A percentile compares a stretch with the other conserved stretches of the same genome.
These are phyloP conservation scores for Scutellaria baicalensis DNA, from an alignment of 257 asterid genomes.

Conservation along the genomic window DNA sequence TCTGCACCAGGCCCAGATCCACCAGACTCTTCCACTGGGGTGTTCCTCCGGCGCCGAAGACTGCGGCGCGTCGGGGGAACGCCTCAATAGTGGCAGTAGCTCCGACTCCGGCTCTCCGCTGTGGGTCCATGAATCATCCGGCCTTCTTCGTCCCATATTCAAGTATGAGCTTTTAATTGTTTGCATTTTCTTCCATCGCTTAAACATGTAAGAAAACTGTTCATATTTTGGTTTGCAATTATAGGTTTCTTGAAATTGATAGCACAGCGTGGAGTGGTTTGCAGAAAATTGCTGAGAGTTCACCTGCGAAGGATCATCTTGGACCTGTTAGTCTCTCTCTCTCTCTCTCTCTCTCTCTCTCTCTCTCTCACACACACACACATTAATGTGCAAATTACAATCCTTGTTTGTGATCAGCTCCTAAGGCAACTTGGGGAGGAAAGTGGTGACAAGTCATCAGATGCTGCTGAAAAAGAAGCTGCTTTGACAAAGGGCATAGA, in stretches of 20 bases:
- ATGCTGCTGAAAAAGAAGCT: slow-evolving; percentile 43
- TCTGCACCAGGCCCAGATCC: slow-evolving; percentile 71
- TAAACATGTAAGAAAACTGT: background rate
- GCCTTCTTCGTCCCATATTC: slow-evolving; percentile 84
- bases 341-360: background rate
- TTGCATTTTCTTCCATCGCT: background rate
- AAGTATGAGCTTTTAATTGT: slow-evolving; percentile 24
- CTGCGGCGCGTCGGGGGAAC: slow-evolving; percentile 30
- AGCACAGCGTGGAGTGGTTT: slow-evolving; percentile 64
- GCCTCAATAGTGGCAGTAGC: slow-evolving; percentile 39
- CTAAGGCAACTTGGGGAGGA: slow-evolving; percentile 69
- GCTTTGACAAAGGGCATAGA: slow-evolving; percentile 56
- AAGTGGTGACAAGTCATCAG: slow-evolving; percentile 38
- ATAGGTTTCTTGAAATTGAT: slow-evolving; percentile 71
- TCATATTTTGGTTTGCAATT: slow-evolving; percentile 1
- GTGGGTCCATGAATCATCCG: slow-evolving; percentile 63
- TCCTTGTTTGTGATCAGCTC: slow-evolving; percentile 39
- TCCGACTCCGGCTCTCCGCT: slow-evolving; percentile 51
- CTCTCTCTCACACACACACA: background rate
- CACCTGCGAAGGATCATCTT: slow-evolving; percentile 56
- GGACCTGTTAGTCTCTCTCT: slow-evolving; percentile 53
- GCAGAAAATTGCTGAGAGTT: slow-evolving; percentile 60
- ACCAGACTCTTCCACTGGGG: slow-evolving; percentile 62
- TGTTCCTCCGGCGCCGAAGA: slow-evolving; percentile 29
- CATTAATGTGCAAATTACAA: background rate